Percentiles rank a stretch among this genome's conserved stretches.
Conservation (phyloP, 2,329 filamentous ascomycete genomes). For the Intubia oerlemansii region DNA sequence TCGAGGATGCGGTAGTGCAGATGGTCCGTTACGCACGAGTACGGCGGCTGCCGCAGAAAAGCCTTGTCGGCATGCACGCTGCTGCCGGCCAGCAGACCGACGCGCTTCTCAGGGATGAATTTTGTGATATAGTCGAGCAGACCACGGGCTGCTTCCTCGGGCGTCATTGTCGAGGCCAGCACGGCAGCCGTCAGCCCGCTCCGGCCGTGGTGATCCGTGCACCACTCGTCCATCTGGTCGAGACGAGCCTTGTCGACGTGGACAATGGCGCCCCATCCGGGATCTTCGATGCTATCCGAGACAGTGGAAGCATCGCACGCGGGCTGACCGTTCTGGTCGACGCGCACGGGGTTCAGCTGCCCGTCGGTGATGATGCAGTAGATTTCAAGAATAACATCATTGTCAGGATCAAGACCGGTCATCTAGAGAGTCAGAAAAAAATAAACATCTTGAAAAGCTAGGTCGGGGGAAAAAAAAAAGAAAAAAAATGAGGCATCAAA, state of each 20-base stretch:
- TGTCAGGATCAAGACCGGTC: constrained; percentile 64
- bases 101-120: constrained; percentile 43
- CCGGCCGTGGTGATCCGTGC: constrained; percentile 52
- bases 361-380: constrained; percentile 80
- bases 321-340: background rate
- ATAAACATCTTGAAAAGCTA: too few relatives aligned
- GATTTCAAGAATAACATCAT: constrained; percentile 74
- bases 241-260: constrained; percentile 51
- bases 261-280: constrained; percentile 63
- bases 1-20: constrained; percentile 84
- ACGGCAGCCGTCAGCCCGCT: constrained; percentile 69
- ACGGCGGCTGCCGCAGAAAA: constrained; percentile 59
- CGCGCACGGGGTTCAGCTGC: constrained; percentile 25
- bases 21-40: constrained; percentile 49
- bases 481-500: too few relatives aligned
- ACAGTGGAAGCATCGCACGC: too few relatives aligned
- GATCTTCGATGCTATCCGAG: constrained; percentile 52
- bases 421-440: constrained; percentile 46
- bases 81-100: constrained; percentile 69
- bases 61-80: constrained; percentile 76
- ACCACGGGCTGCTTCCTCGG: constrained; percentile 47
- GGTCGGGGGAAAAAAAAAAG: too few relatives aligned
- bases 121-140: constrained; percentile 61
- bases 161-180: constrained; percentile 48
- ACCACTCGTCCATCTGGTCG: constrained; percentile 75